Evolutionary conservation across 1,139 yeast species (phyloP).

Genomic region (Williopsis jadinii): DNA sequence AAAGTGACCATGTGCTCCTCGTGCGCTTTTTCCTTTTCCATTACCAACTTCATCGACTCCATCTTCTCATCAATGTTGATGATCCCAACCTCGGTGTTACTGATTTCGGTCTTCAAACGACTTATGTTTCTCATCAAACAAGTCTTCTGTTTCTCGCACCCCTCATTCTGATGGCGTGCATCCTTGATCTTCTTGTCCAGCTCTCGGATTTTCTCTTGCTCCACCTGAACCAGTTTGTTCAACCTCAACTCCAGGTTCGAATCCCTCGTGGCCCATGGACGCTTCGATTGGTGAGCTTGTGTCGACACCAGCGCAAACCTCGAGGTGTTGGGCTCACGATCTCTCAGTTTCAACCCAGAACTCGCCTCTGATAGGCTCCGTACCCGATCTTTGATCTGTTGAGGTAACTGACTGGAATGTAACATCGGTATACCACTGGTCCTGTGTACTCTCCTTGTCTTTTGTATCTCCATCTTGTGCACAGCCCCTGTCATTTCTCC

Average conservation of each 20-base stretch:
- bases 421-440: slow-evolving; percentile 1
- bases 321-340: background rate
- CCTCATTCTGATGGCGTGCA: slow-evolving; percentile 4
- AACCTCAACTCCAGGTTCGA: slow-evolving; percentile 5
- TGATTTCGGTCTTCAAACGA: slow-evolving; percentile 9
- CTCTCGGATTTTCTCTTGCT: slow-evolving; percentile 6
- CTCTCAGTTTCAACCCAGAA: background rate
- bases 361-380: slow-evolving; percentile 3
- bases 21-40: slow-evolving; percentile 5
- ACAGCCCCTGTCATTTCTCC: background rate
- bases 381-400: slow-evolving; percentile 1
- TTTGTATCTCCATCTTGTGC: background rate
- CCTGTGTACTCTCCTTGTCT: background rate
- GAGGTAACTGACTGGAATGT: slow-evolving; percentile 1
- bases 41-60: slow-evolving; percentile 2
- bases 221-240: slow-evolving; percentile 6
- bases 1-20: slow-evolving; percentile 11
- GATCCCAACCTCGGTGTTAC: slow-evolving; percentile 11
- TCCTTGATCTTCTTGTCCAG: slow-evolving; percentile 8
- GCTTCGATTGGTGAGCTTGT: slow-evolving; percentile 1
- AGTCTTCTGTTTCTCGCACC: slow-evolving; percentile 1
- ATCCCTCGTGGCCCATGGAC: slow-evolving; percentile 10
- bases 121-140: slow-evolving; percentile 1
- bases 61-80: slow-evolving; percentile 11
- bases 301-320: background rate